Evolutionary conservation across 192 early-diverging fungal species (phyloP).

Genomic region (Phycomyces nitens): DNA sequence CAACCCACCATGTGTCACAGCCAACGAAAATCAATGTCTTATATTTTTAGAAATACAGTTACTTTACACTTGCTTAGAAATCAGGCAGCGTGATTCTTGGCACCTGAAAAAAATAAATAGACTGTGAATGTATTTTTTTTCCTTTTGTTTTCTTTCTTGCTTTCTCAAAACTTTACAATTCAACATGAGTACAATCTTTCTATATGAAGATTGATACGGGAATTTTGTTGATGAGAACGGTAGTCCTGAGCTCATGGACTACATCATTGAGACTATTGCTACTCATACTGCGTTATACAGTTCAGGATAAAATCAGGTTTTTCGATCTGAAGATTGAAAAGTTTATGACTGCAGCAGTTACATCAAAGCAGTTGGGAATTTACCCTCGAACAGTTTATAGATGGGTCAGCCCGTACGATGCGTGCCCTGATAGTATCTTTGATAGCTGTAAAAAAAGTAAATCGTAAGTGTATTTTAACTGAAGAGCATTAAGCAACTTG

Average conservation of each 20-base stretch:
- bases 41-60: too few relatives aligned
- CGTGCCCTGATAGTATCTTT: constrained; percentile 15
- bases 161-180: constrained; percentile 4
- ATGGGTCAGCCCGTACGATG: not conserved
- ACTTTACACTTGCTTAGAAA: too few relatives aligned
- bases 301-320: not conserved
- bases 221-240: constrained; percentile 17
- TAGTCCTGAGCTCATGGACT: constrained; percentile 6
- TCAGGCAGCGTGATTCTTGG: too few relatives aligned
- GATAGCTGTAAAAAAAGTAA: constrained; percentile 4
- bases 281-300: not conserved
- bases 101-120: not conserved
- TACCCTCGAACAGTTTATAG: constrained; percentile 12
- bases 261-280: not conserved
- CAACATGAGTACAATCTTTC: constrained; percentile 17
- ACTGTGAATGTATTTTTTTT: constrained; percentile 3
- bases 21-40: too few relatives aligned
- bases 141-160: too few relatives aligned
- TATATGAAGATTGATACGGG: constrained; percentile 13
- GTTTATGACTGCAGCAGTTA: not conserved
- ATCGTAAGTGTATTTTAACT: constrained; percentile 4
- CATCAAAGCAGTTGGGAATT: constrained; percentile 12
- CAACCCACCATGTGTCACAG: too few relatives aligned
- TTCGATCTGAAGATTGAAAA: constrained; percentile 9
- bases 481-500: not conserved